Evolutionary conservation across 306 rosid species (phyloP), one percentile per base, ranked within the genome.

Genomic region (Vachellia collinsii): DNA sequence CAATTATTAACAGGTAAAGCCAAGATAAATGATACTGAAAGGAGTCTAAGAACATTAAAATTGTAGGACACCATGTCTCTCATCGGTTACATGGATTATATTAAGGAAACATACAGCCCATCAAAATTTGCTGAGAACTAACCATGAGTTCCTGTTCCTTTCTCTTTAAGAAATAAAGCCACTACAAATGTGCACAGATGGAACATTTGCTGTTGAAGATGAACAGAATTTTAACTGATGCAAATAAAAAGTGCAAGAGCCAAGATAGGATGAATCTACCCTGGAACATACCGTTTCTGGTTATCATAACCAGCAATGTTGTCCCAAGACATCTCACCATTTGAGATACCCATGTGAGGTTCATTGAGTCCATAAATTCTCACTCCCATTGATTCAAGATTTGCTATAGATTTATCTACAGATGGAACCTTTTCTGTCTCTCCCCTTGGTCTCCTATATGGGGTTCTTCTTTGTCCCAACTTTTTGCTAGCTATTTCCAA

Each of bases 381-480:
- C 62, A 94, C 91, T 81, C 98, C 98, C 97, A 90, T 91, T 75
- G 93, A 91, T 89, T 90, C 94, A 51, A 92, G 94, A 78, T 87
- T 85, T 76, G 97, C 70, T 82, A 92, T 82, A 59, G 91, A 88
- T 80, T 89, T 90, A 66, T 92, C 92, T 5, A 54, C 72, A 79
- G 97, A 82, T 77, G 92, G 97, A 67, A 41, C 76, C 71, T 81
- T 82, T 79, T 79, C 67, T 1, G 80, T 77, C 70, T 74, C 92
- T 74, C 86, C 94, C 86, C 86, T 82, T 4, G 80, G 80, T 81
- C 82, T 90, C 79, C 80, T 89, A 64, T 84, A 89, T 41, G 77
- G 22, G 44, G 89, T 17, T 46, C 47, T 80, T 64, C 78, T 84
- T 79, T 90, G 88, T 85, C 84, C 86, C 82, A 85, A 56, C 86